Conservation (phyloP, 2,329 filamentous ascomycete species). For the Thermochaetoides dissita region DNA sequence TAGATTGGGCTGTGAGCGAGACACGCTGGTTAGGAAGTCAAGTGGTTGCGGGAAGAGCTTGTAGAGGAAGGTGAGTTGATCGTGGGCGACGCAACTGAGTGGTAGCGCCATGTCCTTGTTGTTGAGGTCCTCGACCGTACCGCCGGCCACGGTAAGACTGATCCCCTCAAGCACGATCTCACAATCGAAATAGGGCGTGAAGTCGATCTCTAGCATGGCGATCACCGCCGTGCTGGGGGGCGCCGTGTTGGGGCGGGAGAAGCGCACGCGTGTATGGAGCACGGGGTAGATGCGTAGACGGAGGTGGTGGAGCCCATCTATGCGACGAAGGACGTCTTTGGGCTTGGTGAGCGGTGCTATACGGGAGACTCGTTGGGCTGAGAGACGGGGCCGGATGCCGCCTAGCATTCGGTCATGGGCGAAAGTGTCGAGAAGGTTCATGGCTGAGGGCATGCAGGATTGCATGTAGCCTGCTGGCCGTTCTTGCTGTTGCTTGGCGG, state of each 20-base stretch:
- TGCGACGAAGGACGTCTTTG: conserved; percentile 46
- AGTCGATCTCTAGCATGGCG: conserved; percentile 60
- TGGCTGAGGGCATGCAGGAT: conserved; percentile 52
- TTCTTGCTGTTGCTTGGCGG: conserved; percentile 27
- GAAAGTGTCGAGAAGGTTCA: conserved; percentile 68
- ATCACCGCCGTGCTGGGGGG: conserved; percentile 49
- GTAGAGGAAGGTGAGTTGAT: conserved; percentile 65
- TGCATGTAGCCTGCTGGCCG: conserved; percentile 50
- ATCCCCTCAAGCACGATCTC: conserved; percentile 49
- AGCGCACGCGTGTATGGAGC: conserved; percentile 58
- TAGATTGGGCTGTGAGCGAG: conserved; percentile 26
- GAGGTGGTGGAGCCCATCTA: conserved; percentile 49
- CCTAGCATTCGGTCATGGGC: conserved; percentile 48
- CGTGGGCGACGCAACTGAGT: conserved; percentile 51
- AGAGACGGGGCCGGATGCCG: conserved; percentile 51
- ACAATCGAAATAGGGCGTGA: conserved; percentile 56
- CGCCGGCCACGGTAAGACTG: conserved; percentile 41
- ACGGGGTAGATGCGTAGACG: conserved; percentile 53
- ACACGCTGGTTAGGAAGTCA: conserved; percentile 18
- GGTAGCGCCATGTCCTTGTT: conserved; percentile 36
- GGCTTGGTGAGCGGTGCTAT: conserved; percentile 54
- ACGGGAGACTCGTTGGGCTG: conserved; percentile 59
- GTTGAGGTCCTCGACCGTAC: conserved; percentile 44
- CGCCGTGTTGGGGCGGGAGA: conserved; percentile 47
- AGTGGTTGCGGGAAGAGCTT: conserved; percentile 40